A percentile compares a stretch with the other conserved stretches of the same genome.
phyloP scores from a whole-genome alignment of 768 basidiomycete species.

The Botryobasidium botryosum region DNA sequence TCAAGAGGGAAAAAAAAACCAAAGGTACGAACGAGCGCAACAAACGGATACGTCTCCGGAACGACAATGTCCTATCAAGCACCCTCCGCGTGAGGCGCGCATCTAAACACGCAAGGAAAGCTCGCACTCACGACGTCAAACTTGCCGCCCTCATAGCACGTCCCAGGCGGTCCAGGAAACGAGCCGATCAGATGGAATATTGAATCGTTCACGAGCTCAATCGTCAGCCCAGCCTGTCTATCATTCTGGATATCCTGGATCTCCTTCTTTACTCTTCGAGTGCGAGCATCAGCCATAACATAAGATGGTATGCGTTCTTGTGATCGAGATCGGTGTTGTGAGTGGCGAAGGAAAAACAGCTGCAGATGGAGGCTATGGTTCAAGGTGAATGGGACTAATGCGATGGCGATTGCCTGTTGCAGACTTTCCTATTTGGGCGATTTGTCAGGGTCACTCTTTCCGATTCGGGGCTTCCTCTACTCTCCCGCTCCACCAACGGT shows the following conservation, averaged over 20 bases:
- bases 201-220: slow-evolving; percentile 76
- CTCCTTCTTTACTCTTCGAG: slow-evolving; percentile 87
- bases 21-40: no score
- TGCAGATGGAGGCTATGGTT: no score
- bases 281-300: slow-evolving; percentile 82
- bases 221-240: slow-evolving; percentile 69
- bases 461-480: no score
- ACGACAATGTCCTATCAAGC: slow-evolving; percentile 67
- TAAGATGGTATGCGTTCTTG: no score
- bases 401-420: no score
- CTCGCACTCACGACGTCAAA: slow-evolving; percentile 66
- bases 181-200: slow-evolving; percentile 85
- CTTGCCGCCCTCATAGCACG: slow-evolving; percentile 81
- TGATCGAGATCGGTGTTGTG: no score
- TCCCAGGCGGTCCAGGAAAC: slow-evolving; percentile 82
- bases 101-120: slow-evolving; percentile 4
- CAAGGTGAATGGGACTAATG: no score
- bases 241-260: slow-evolving; percentile 95
- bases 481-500: no score
- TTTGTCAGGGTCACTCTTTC: no score
- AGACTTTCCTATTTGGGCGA: no score
- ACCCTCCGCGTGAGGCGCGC: not conserved
- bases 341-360: no score
- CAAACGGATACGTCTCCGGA: slow-evolving; percentile 79
- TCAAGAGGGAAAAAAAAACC: no score